phyloP scores from a whole-genome alignment of 306 rosid genomes.

The Rubus idaeus region DNA sequence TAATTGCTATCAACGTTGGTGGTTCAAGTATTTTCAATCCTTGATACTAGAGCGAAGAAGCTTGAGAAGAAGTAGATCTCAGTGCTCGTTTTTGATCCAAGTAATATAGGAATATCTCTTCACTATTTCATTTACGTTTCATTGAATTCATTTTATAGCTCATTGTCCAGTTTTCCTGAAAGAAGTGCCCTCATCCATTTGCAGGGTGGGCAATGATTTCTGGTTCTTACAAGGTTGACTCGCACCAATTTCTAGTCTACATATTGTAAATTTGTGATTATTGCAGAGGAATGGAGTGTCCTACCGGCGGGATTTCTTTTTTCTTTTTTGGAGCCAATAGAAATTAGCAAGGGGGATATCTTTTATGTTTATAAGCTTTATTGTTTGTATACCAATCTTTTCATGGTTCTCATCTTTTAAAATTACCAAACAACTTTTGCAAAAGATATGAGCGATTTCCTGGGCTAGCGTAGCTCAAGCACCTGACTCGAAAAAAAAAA shows the following conservation, averaged over 20 bases:
- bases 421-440: neutral
- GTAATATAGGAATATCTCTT: constrained; percentile 32
- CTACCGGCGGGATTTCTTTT: neutral
- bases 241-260: neutral
- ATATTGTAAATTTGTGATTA: constrained; percentile 14
- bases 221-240: neutral
- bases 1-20: constrained; percentile 72
- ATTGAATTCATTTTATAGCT: neutral
- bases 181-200: neutral
- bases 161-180: neutral
- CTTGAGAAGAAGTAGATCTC: constrained; percentile 30
- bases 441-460: too few species aligned
- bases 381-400: neutral
- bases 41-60: constrained; percentile 29
- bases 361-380: neutral
- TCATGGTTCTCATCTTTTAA: neutral
- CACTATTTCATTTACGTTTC: constrained; percentile 8
- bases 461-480: too few species aligned
- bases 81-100: constrained; percentile 28
- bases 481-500: neutral
- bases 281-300: constrained; percentile 10
- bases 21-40: constrained; percentile 94
- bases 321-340: neutral
- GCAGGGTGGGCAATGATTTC: neutral
- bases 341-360: neutral